A percentile compares a stretch with the other conserved stretches of the same genome.
These are phyloP conservation scores for Acaromyces ingoldii DNA, from an alignment of 1,284 basidiomycete genomes.

Conservation along the genomic window DNA sequence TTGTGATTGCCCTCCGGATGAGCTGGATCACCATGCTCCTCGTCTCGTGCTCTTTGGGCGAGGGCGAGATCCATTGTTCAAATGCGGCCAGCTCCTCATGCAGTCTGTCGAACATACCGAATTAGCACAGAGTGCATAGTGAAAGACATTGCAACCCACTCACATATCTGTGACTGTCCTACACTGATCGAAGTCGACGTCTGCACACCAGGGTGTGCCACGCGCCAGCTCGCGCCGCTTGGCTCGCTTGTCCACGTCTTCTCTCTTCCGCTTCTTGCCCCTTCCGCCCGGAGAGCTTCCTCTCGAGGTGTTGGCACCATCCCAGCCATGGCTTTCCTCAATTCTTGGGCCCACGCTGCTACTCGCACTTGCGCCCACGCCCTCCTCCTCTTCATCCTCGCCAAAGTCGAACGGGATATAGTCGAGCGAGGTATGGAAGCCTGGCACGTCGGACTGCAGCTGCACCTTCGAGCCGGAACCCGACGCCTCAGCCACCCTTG, in stretches of 20 bases:
- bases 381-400: slow-evolving; percentile 5
- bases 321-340: not conserved
- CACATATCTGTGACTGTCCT: slow-evolving; percentile 62
- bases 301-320: too few relatives aligned
- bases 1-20: slow-evolving; percentile 65
- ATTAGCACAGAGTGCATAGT: not conserved
- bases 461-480: too few relatives aligned
- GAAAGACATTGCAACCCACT: not conserved
- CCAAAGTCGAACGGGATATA: slow-evolving; percentile 42
- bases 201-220: slow-evolving; percentile 70
- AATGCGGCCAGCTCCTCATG: slow-evolving; percentile 60
- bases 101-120: slow-evolving; percentile 13
- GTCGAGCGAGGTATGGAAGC: slow-evolving; percentile 13
- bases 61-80: slow-evolving; percentile 79
- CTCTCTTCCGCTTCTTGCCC: slow-evolving; percentile 35
- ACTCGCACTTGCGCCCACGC: not conserved
- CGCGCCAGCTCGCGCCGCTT: slow-evolving; percentile 60
- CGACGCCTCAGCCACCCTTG: too few relatives aligned
- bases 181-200: slow-evolving; percentile 74
- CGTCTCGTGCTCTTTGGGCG: slow-evolving; percentile 74
- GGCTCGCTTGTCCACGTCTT: slow-evolving; percentile 57
- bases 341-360: not conserved
- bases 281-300: not conserved
- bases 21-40: slow-evolving; percentile 70
- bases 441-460: too few relatives aligned